phyloP scores from a whole-genome alignment of 2,329 filamentous ascomycete genomes.

The Furcasterigmium furcatum region DNA sequence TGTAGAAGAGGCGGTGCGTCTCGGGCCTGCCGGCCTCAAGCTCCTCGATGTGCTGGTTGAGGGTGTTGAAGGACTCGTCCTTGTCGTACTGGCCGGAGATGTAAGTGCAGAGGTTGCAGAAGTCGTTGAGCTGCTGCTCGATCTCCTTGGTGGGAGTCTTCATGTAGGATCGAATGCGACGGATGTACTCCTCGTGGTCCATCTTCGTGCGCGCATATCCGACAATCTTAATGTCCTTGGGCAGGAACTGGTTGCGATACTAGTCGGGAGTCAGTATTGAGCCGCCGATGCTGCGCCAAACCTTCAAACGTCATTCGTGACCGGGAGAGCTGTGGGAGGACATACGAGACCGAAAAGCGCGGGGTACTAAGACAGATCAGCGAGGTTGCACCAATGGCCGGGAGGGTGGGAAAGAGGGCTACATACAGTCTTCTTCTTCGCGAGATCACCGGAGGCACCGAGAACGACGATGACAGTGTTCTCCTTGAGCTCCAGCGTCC shows the following conservation, averaged over 20 bases:
- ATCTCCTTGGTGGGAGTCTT: slow-evolving; percentile 98
- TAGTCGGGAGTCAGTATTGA: slow-evolving; percentile 29
- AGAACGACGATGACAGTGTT: slow-evolving; percentile 97
- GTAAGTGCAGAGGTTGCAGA: slow-evolving; percentile 85
- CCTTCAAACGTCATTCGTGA: background rate
- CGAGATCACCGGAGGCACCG: slow-evolving; percentile 93
- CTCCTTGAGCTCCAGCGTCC: slow-evolving; percentile 92
- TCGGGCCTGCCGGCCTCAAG: slow-evolving; percentile 80
- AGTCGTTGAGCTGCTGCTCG: slow-evolving; percentile 91
- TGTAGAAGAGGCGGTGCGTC: slow-evolving; percentile 95
- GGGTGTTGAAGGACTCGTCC: slow-evolving; percentile 85
- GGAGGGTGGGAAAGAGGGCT: slow-evolving; percentile 6
- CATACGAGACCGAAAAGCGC: slow-evolving; percentile 95
- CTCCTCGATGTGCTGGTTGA: slow-evolving; percentile 82
- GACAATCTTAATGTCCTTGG: slow-evolving; percentile 92
- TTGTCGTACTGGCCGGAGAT: slow-evolving; percentile 97
- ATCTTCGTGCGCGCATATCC: slow-evolving; percentile 99
- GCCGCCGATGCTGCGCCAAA: slow-evolving; percentile 1
- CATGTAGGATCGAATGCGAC: slow-evolving; percentile 95
- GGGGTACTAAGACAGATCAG: slow-evolving; percentile 67
- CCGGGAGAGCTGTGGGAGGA: slow-evolving; percentile 23
- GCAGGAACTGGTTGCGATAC: slow-evolving; percentile 99
- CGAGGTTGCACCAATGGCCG: slow-evolving; percentile 6
- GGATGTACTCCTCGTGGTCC: slow-evolving; percentile 94
- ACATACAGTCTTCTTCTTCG: slow-evolving; percentile 96